A percentile compares a stretch with the other conserved stretches of the same genome.
Evolutionary conservation across 2,329 filamentous ascomycete species (phyloP).

Genomic region (Sordariomycetes sp.): DNA sequence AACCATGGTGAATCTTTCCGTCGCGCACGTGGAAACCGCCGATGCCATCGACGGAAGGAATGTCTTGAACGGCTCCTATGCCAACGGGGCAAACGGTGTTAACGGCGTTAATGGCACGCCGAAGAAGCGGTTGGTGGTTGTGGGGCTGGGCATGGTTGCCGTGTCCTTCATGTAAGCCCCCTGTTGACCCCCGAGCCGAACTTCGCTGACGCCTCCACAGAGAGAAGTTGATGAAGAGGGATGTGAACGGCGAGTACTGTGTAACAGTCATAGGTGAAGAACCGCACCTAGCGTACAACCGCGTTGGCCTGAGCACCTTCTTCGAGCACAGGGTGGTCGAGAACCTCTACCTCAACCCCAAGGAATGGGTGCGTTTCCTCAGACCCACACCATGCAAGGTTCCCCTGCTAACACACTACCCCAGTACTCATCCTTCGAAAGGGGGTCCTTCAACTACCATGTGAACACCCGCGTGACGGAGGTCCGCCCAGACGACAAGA

Average conservation of each 20-base stretch:
- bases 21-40: neutral
- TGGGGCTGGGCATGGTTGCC: slow-evolving; percentile 85
- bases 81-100: neutral
- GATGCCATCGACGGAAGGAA: neutral
- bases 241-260: slow-evolving; percentile 64
- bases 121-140: slow-evolving; percentile 60
- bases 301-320: slow-evolving; percentile 78
- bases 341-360: slow-evolving; percentile 90
- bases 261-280: slow-evolving; percentile 83
- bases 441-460: slow-evolving; percentile 37
- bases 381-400: slow-evolving; percentile 3
- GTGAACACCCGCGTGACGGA: slow-evolving; percentile 17
- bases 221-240: slow-evolving; percentile 80
- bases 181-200: neutral
- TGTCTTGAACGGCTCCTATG: neutral
- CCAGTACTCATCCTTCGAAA: slow-evolving; percentile 4
- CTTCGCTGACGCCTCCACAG: slow-evolving; percentile 24
- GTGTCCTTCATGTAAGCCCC: slow-evolving; percentile 70
- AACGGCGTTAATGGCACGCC: neutral
- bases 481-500: slow-evolving; percentile 38
- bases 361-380: slow-evolving; percentile 45
- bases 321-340: slow-evolving; percentile 74
- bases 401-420: neutral
- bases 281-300: slow-evolving; percentile 77
- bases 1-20: neutral